Conservation (phyloP, 768 basidiomycete species). For the Suillus subaureus region DNA sequence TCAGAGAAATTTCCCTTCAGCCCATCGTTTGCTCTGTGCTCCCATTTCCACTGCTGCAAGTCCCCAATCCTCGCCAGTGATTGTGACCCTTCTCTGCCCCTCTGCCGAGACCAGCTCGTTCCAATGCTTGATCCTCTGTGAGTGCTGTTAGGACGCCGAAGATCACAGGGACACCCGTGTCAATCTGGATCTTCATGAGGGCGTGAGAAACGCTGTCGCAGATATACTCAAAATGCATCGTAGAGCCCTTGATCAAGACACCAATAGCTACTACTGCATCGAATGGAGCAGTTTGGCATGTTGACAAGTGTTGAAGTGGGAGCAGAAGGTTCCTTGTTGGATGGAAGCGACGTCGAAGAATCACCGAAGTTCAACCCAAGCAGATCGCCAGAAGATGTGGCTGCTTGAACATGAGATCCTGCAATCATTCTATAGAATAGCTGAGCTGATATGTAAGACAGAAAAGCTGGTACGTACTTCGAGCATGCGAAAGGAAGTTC, state of each 20-base stretch:
- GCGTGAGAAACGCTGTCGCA: constrained; percentile 91
- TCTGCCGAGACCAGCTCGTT: constrained; percentile 85
- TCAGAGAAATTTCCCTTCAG: constrained; percentile 60
- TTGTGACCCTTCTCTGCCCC: constrained; percentile 83
- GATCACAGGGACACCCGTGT: constrained; percentile 91
- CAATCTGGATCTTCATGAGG: constrained; percentile 92
- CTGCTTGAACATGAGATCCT: constrained; percentile 81
- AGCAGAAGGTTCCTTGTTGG: constrained; percentile 51
- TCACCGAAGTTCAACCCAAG: constrained; percentile 53
- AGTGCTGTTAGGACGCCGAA: constrained; percentile 96
- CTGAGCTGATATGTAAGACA: constrained; percentile 11
- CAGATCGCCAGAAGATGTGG: constrained; percentile 78
- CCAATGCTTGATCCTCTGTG: constrained; percentile 91
- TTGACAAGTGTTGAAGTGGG: constrained; percentile 45
- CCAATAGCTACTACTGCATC: constrained; percentile 97
- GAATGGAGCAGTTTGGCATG: constrained; percentile 67
- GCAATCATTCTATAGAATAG: constrained; percentile 70
- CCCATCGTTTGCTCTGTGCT: constrained; percentile 64
- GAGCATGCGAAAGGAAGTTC: constrained; percentile 89
- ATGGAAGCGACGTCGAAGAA: constrained; percentile 32
- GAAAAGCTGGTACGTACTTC: constrained; percentile 50
- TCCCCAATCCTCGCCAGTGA: constrained; percentile 99
- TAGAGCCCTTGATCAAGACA: constrained; percentile 95
- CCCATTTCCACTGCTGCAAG: constrained; percentile 95
- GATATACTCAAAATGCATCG: constrained; percentile 99